A percentile compares a stretch with the other conserved stretches of the same genome.
These are phyloP conservation scores for Coemansia erecta DNA, from an alignment of 192 early-diverging fungal genomes.

Conservation along the genomic window DNA sequence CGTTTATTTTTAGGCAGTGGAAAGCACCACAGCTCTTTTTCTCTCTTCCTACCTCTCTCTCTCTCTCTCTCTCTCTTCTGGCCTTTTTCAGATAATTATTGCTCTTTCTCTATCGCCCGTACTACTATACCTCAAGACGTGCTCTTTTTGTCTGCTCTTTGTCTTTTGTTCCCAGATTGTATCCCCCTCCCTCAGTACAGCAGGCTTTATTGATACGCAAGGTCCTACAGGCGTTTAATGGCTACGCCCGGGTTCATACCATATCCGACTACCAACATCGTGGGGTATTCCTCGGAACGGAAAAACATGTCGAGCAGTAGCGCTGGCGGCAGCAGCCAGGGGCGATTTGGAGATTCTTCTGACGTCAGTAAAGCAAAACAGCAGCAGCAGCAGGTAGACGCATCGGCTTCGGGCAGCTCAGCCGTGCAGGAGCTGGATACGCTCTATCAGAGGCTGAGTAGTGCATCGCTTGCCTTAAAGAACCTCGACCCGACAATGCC, in stretches of 20 bases:
- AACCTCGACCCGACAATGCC: slow-evolving; percentile 29
- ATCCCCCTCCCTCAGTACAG: too few species aligned
- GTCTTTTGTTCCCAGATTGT: too few species aligned
- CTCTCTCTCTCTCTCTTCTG: slow-evolving; percentile 1
- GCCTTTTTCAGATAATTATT: not conserved
- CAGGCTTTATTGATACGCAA: not conserved
- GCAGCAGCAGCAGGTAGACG: not conserved
- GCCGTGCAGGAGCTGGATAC: slow-evolving; percentile 37
- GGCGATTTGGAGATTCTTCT: not conserved
- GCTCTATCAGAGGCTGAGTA: slow-evolving; percentile 40
- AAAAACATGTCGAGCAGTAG: slow-evolving; percentile 19
- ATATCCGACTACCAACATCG: slow-evolving; percentile 20
- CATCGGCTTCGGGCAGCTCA: slow-evolving; percentile 7
- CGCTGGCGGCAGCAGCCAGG: not conserved
- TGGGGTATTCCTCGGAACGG: slow-evolving; percentile 23
- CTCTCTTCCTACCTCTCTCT: too few species aligned
- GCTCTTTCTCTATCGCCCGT: not conserved
- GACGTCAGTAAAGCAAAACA: not conserved
- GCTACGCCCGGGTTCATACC: slow-evolving; percentile 34
- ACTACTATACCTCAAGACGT: not conserved
- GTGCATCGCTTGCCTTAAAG: slow-evolving; percentile 37
- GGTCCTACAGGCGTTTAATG: slow-evolving; percentile 22
- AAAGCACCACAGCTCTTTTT: too few species aligned
- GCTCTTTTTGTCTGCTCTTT: not conserved
- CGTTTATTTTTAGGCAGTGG: too few species aligned